phyloP scores from a whole-genome alignment of 1,284 basidiomycete genomes.

The Schizophyllum commune region DNA sequence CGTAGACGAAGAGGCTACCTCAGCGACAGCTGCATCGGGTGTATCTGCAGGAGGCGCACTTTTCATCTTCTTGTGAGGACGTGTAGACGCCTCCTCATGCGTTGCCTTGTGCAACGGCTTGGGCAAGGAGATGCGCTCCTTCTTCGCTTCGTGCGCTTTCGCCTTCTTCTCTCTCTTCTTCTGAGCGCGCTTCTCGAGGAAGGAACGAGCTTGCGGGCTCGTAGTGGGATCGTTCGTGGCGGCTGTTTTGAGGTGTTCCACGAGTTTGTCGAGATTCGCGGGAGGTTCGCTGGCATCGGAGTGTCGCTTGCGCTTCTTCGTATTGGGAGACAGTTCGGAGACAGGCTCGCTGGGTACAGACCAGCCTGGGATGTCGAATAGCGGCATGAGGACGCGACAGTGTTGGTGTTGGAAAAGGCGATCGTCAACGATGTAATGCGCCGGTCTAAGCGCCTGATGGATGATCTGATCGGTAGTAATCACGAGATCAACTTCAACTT shows the following conservation, averaged over 20 bases:
- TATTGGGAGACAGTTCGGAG: conserved; percentile 20
- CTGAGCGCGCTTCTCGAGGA: not conserved
- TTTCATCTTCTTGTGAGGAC: conserved; percentile 30
- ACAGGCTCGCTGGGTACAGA: conserved; percentile 41
- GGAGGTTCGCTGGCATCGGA: conserved; percentile 26
- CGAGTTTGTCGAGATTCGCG: conserved; percentile 62
- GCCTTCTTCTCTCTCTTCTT: conserved; percentile 14
- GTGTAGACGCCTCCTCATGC: conserved; percentile 9
- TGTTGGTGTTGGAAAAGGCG: not conserved
- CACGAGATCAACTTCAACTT: not conserved
- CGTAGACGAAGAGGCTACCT: conserved; percentile 7
- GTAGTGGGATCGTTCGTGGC: not conserved
- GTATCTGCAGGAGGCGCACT: conserved; percentile 17
- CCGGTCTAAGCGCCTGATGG: not conserved
- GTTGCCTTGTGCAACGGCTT: conserved; percentile 21
- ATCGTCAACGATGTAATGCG: not conserved
- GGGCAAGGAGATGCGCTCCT: conserved; percentile 24
- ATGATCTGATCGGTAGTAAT: not conserved
- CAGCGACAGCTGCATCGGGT: conserved; percentile 11
- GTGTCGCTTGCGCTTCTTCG: conserved; percentile 65
- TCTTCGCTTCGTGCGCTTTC: conserved; percentile 16
- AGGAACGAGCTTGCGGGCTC: not conserved
- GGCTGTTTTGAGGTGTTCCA: conserved; percentile 26
- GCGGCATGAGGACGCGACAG: conserved; percentile 23
- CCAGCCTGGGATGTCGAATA: conserved; percentile 75